Evolutionary conservation across 2,329 filamentous ascomycete genomes (phyloP).

Genomic region (Coleophoma cylindrospora): DNA sequence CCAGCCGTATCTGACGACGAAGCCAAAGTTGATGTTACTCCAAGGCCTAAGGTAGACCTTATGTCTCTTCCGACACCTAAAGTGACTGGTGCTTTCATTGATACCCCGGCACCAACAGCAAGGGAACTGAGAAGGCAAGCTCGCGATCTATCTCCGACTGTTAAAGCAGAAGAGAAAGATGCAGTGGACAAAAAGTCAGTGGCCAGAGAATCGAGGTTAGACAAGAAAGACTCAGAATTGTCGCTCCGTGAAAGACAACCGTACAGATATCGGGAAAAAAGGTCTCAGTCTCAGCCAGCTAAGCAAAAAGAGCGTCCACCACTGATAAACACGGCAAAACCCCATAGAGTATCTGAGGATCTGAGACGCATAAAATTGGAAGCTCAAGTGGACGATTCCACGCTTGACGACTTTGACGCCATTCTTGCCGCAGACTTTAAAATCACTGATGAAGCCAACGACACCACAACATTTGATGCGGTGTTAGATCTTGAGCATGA

Average conservation of each 20-base stretch:
- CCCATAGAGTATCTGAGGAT: constrained; percentile 19
- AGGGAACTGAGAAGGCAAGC: constrained; percentile 22
- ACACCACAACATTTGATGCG: constrained; percentile 4
- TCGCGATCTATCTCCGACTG: background rate
- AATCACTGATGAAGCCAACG: background rate
- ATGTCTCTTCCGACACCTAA: constrained; percentile 21
- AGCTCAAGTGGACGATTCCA: constrained; percentile 23
- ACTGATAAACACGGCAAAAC: constrained; percentile 16
- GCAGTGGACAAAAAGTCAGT: background rate
- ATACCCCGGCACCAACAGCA: constrained; percentile 27
- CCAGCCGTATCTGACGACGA: constrained; percentile 12
- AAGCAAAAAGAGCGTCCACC: constrained; percentile 3
- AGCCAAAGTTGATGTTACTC: constrained; percentile 13
- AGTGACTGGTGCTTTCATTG: constrained; percentile 25
- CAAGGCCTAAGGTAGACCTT: constrained; percentile 13
- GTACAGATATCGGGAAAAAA: constrained; percentile 1
- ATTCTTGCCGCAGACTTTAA: constrained; percentile 5
- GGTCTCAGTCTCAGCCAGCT: background rate
- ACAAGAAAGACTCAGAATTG: background rate
- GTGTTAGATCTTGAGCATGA: constrained; percentile 14
- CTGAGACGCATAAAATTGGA: constrained; percentile 20
- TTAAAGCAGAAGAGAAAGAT: constrained; percentile 3
- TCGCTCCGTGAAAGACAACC: background rate
- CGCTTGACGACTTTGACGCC: constrained; percentile 17
- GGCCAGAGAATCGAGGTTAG: background rate